These are phyloP conservation scores for Trichoderma simmonsii DNA, from an alignment of 2,329 filamentous ascomycete species.

Conservation along the genomic window DNA sequence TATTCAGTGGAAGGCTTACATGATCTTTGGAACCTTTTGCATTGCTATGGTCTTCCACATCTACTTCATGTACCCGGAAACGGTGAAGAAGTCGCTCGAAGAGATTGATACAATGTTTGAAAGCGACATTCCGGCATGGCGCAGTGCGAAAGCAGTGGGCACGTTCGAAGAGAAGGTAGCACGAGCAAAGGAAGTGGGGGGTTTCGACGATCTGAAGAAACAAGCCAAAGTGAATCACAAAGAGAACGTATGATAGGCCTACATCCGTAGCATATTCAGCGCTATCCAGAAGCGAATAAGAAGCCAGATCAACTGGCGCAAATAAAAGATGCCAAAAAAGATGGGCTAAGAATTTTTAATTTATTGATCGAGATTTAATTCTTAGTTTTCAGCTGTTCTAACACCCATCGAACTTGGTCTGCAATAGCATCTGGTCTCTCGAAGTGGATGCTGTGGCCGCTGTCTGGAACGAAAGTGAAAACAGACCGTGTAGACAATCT, in stretches of 20 bases:
- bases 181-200: neutral
- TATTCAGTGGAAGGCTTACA: neutral
- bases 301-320: neutral
- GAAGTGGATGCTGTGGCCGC: neutral
- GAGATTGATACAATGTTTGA: neutral
- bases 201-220: neutral
- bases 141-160: neutral
- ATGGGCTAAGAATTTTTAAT: neutral
- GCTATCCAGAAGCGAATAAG: neutral
- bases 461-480: neutral
- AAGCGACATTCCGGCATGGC: neutral
- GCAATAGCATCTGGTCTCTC: neutral
- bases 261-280: too few relatives aligned
- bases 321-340: neutral
- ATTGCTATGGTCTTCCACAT: conserved; percentile 1
- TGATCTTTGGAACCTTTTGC: conserved; percentile 1
- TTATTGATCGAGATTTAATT: neutral
- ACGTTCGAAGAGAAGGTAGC: neutral
- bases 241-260: neutral
- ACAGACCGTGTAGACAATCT: neutral
- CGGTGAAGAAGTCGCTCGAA: neutral
- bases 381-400: neutral
- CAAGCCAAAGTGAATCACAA: neutral
- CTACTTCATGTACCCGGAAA: neutral
- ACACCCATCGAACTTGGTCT: neutral